Conservation (phyloP, 2,329 filamentous ascomycete genomes). For the Tolypocladium inflatum region DNA sequence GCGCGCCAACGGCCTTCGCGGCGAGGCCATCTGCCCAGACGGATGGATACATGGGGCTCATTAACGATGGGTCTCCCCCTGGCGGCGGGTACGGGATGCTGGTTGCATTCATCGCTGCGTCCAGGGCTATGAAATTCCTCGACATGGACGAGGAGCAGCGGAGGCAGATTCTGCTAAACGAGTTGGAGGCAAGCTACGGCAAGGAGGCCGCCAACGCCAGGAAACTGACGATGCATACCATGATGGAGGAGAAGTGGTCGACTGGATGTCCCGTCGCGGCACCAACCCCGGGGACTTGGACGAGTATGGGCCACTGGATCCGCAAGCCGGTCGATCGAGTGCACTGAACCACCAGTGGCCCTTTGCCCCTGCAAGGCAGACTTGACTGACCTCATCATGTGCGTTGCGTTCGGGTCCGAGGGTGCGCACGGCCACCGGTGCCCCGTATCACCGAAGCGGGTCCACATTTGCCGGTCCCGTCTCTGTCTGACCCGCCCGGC, state of each 20-base stretch:
- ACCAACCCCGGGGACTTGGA: neutral
- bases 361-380: too few species aligned
- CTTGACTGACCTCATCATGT: too few species aligned
- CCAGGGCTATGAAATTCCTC: neutral
- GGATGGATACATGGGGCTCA: neutral
- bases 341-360: too few species aligned
- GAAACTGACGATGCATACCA: neutral
- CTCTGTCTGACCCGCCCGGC: too few species aligned
- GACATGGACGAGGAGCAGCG: neutral
- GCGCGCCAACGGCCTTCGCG: neutral
- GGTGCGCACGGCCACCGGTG: too few species aligned
- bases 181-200: neutral
- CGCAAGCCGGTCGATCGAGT: neutral
- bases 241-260: neutral
- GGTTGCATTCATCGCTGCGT: neutral
- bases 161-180: neutral
- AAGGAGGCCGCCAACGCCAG: neutral
- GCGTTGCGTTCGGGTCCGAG: too few species aligned
- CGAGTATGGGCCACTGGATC: neutral
- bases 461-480: too few species aligned
- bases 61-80: neutral
- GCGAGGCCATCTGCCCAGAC: neutral
- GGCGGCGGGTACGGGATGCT: neutral
- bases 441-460: too few species aligned
- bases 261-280: neutral